These are phyloP conservation scores for Podaxis sp. DNA, from an alignment of 768 basidiomycete genomes.

Conservation along the genomic window DNA sequence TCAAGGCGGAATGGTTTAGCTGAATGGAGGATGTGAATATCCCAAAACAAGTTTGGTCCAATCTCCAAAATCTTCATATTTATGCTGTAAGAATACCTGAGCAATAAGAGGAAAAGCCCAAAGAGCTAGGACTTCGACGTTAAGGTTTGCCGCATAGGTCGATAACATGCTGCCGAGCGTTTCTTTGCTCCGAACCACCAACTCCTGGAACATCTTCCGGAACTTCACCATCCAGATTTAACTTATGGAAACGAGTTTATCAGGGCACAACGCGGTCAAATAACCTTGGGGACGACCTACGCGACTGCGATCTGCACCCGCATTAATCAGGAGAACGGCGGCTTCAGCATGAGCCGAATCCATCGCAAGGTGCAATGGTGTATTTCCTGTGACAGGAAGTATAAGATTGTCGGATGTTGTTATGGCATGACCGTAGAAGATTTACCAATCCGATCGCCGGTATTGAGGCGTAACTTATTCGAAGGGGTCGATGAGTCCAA, in stretches of 20 bases:
- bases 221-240: conserved; percentile 80
- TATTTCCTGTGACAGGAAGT: conserved; percentile 62
- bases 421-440: conserved; percentile 18
- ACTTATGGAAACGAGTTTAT: conserved; percentile 36
- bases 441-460: conserved; percentile 73
- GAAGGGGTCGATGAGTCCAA: conserved; percentile 75
- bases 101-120: conserved; percentile 1
- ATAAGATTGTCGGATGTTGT: conserved; percentile 15
- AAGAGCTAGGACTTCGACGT: background rate
- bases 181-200: conserved; percentile 83
- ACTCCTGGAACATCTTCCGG: conserved; percentile 90
- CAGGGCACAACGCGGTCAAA: conserved; percentile 1
- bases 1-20: background rate
- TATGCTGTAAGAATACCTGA: background rate
- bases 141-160: conserved; percentile 63
- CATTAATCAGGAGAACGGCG: conserved; percentile 88
- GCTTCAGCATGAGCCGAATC: conserved; percentile 92
- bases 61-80: background rate
- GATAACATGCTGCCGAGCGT: conserved; percentile 71
- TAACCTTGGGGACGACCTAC: conserved; percentile 42
- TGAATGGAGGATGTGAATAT: background rate
- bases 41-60: background rate
- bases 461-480: conserved; percentile 81
- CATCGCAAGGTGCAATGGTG: conserved; percentile 95
- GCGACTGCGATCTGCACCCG: conserved; percentile 87